These are phyloP conservation scores for Agaricus subrufescens DNA, from an alignment of 768 basidiomycete genomes.

Conservation along the genomic window DNA sequence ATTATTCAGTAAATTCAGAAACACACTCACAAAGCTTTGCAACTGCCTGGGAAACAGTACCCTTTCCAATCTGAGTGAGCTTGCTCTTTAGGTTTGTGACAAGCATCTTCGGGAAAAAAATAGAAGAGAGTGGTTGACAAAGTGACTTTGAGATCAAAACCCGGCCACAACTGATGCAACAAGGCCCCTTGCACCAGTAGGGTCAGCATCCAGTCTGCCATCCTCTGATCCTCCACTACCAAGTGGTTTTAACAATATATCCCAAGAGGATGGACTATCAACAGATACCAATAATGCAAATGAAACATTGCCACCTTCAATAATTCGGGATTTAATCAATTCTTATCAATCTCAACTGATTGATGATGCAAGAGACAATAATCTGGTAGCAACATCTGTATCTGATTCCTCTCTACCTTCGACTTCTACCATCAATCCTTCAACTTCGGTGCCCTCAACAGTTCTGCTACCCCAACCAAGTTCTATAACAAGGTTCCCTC, in stretches of 20 bases:
- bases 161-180: not conserved
- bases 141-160: not conserved
- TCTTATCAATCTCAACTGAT: not conserved
- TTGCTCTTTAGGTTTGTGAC: not conserved
- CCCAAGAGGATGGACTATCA: not conserved
- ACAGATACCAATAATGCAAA: not conserved
- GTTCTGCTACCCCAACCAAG: not conserved
- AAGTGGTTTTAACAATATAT: not conserved
- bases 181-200: not conserved
- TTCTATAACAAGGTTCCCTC: not conserved
- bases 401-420: not conserved
- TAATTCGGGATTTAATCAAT: not conserved
- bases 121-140: not conserved
- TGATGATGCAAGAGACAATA: not conserved
- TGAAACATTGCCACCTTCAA: not conserved
- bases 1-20: conserved; percentile 23
- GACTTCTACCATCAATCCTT: no score
- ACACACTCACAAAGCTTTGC: conserved; percentile 17
- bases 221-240: not conserved
- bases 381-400: not conserved
- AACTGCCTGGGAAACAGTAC: not conserved
- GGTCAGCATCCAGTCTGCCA: not conserved
- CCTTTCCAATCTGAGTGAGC: not conserved
- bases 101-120: not conserved
- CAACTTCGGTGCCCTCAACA: no score